A percentile compares a stretch with the other conserved stretches of the same genome.
These are phyloP conservation scores for Ricinus communis DNA, from an alignment of 345 rosid genomes.

Conservation along the genomic window DNA sequence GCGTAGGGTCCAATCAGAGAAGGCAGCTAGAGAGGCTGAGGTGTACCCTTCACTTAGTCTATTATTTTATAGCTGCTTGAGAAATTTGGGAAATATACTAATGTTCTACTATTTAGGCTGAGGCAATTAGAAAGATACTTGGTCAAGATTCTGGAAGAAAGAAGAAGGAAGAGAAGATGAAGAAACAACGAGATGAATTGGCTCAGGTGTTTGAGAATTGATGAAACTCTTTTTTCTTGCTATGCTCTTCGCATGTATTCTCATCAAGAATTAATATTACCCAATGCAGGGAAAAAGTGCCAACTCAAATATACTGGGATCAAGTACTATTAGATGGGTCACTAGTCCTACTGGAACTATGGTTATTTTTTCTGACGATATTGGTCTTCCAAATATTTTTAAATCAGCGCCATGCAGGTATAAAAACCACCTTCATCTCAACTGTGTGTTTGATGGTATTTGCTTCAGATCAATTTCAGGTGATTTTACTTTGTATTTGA, in stretches of 20 bases:
- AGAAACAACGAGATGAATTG: constrained; percentile 17
- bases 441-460: neutral
- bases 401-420: constrained; percentile 51
- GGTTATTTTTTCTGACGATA: constrained; percentile 28
- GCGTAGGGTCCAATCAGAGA: constrained; percentile 32
- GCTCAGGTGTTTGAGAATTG: constrained; percentile 21
- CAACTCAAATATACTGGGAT: constrained; percentile 1
- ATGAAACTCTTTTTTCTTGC: neutral
- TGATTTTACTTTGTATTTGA: neutral
- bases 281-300: constrained; percentile 18
- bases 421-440: neutral
- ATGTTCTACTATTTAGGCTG: constrained; percentile 22
- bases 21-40: constrained; percentile 38
- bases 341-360: constrained; percentile 26
- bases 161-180: constrained; percentile 33
- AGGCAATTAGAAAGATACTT: constrained; percentile 34
- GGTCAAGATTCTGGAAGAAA: constrained; percentile 32
- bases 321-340: constrained; percentile 26
- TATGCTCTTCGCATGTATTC: neutral
- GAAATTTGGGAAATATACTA: constrained; percentile 1
- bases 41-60: constrained; percentile 2
- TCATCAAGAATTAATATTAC: neutral
- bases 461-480: neutral
- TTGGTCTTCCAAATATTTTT: constrained; percentile 28
- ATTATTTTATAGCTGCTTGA: neutral